Base-by-base conservation (phyloP, 1,139 yeast species). In the Hemisphaericaspora lyxosophila region DNA sequence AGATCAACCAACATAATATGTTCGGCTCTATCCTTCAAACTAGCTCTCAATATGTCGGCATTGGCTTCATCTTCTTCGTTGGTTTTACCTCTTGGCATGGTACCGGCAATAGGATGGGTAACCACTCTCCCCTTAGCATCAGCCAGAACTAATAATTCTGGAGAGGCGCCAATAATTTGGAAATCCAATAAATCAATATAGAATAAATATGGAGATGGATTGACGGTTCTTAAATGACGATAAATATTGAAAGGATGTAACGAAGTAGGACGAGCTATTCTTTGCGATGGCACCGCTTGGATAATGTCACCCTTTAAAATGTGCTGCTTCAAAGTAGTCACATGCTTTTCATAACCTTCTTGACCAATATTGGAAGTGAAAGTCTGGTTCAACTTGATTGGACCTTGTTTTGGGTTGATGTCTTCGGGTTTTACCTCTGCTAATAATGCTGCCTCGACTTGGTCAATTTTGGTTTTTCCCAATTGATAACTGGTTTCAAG, bases 21-120 rank as follows among this genome's bases (percentile, higher is more conserved):
- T 64, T 92, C 98, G 1, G 98, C 97, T 38, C 97, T 78, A 61
- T 92, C 98, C 59, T 92, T 92, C 46, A 83, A 67, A 13, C 95
- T 85, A n/a, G 80, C 65, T 51, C 87, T 73, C 49, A 92, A 75
- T 40, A 79, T 78, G 17, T 73, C 72, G 4, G 97, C 97, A 41
- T 89, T 74, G 44, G 67, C 68, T 54, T 90, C 96, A 56, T 92
- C 98, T 60, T 92, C 97, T 53, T 88, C 95, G 16, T 82, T 71
- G 8, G 97, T 88, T 54, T 78, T 77, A 39, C 98, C 98, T 57
- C 98, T 80, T 52, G 73, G 79, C 41, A 92, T 85, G 3, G 98
- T 92, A 37, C 98, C 98, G 1, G 98, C 98, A 58, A 92, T 92
- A 19, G 98, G 98, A 60, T 92, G 97, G 4, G 97, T 92, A 33